Evolutionary conservation across 176 grass and related monocot genomes (phyloP), one percentile per base, ranked within the genome.

Genomic region (Thinopyrum elongatum): DNA sequence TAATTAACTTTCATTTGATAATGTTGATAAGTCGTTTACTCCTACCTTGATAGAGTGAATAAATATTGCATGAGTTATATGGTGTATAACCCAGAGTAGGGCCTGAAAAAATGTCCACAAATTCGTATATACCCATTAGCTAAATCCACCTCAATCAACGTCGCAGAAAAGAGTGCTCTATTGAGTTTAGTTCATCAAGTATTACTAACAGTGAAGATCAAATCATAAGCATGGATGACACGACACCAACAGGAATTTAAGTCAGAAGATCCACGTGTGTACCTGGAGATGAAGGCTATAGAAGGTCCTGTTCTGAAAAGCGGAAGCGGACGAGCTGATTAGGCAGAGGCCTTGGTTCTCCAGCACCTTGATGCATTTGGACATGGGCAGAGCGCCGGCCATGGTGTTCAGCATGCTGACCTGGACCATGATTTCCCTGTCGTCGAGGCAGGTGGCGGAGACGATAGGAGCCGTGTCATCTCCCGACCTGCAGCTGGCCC

Each of bases 201-300:
- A 51, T 17, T 6, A 6, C 12, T 35, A 53, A 53, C 16, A 2
- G 49, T 53, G 7, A 19, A 19, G 7, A 22, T 58, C 2, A 22
- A 58, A 58, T 22, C 53, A 9, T 58, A 58, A 58, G 7, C 2
- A 58, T 58, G 7, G 2, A 58, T 58, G 19, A 22, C 19, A 58
- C 2, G 64, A 34, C 10, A 39, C 17, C 13, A 36, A 63, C n/a
- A 27, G 2, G 19, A 57, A 57, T 55, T 51, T 35, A 57, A 85
- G 17, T 28, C 25, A 46, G 39, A 10, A 55, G 17, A 16, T 26
- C 34, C 29, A 78, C 13, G 19, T 13, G 19, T 66, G 86, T 90
- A 97, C 95, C 95, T 97, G 90, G 73, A 95, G 80, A 86, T 97
- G 95, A 51, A 97, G 88, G 75, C 80, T 93, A 31, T 94, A 97